A percentile compares a stretch with the other conserved stretches of the same genome.
Evolutionary conservation across 2,329 filamentous ascomycete genomes (phyloP).

Genomic region (Colletotrichum graminicola): DNA sequence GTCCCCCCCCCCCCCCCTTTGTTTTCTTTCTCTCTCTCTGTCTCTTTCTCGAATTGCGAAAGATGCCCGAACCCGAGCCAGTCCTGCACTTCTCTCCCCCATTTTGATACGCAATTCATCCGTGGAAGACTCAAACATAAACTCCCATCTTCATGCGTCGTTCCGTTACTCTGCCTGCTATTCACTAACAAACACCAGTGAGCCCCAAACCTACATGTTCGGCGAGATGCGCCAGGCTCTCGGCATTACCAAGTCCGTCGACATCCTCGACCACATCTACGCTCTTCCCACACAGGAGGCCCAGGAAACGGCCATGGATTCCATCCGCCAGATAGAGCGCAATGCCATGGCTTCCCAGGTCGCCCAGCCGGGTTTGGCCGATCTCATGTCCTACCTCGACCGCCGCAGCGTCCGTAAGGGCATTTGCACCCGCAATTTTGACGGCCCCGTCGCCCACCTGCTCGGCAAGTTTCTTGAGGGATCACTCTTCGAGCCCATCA

Average conservation of each 20-base stretch:
- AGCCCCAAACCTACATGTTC: conserved; percentile 98
- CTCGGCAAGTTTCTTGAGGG: conserved; percentile 79
- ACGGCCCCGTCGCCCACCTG: conserved; percentile 80
- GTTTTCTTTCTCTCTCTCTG: too few species aligned
- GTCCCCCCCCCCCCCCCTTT: too few species aligned
- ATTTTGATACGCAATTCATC: too few species aligned
- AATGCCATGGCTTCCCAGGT: conserved; percentile 83
- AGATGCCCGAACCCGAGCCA: not conserved
- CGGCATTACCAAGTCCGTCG: conserved; percentile 76
- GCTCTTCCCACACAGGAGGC: conserved; percentile 70
- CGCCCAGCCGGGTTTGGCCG: conserved; percentile 82
- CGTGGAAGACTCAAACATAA: not conserved
- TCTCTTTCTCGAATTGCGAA: not conserved
- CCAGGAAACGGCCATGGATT: conserved; percentile 75
- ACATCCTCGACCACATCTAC: conserved; percentile 93
- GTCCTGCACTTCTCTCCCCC: not conserved
- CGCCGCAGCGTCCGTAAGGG: conserved; percentile 75
- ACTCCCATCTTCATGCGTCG: not conserved
- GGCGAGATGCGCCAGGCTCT: conserved; percentile 83
- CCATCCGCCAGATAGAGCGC: conserved; percentile 84
- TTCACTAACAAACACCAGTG: conserved; percentile 59
- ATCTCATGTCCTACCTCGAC: conserved; percentile 87
- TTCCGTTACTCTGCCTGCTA: not conserved
- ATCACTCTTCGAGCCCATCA: conserved; percentile 79
- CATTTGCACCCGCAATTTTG: conserved; percentile 96